Base-by-base conservation (phyloP, 169 alveolate species). In the Pseudocohnilembus persalinus region DNA sequence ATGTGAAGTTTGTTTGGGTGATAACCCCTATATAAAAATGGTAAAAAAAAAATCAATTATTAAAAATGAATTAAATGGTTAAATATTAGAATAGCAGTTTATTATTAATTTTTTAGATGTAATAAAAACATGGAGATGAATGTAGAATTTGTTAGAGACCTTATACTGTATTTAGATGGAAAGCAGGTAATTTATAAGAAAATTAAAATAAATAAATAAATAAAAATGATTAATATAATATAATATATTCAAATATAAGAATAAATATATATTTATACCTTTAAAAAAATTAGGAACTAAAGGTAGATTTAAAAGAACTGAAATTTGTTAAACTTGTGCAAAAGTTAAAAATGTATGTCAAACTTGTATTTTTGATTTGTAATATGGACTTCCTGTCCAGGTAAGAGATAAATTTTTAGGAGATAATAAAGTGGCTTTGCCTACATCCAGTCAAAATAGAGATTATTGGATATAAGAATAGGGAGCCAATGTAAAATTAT, bases 1-100 rank as follows among this genome's bases (percentile, higher is more conserved):
- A 31, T 99, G 99, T 85, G 99, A 98, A 89, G 97, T 97, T 25
- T 99, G 99, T 87, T 95, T 99, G 34, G 99, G 99, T 20, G 98
- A 98, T 64, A 98, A 98, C 91, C 99, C 99, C 49, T 98, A 96
- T 84, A 96, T 98, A 16, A 93, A 99, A 89, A 97, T 99, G 99
- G 89, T 85, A 85, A 28, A 1, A 72, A 81, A 31, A 65, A 68
- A 1, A 25, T n/a, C 29, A n/a, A 27, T 11, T 68, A 35, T 31
- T n/a, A n/a, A n/a, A n/a, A n/a, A n/a, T n/a, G n/a, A n/a, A n/a
- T n/a, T n/a, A n/a, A n/a, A n/a, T n/a, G n/a, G n/a, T 77, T 77
- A n/a, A 29, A 24, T 34, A 77, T 31, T 30, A 29, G 11, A 30
- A 4, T 75, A 16, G 11, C 27, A 31, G 4, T 29, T n/a, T n/a